These are phyloP conservation scores for Globisporangium megalacanthum DNA, from an alignment of 352 stramenopile genomes.

Conservation along the genomic window DNA sequence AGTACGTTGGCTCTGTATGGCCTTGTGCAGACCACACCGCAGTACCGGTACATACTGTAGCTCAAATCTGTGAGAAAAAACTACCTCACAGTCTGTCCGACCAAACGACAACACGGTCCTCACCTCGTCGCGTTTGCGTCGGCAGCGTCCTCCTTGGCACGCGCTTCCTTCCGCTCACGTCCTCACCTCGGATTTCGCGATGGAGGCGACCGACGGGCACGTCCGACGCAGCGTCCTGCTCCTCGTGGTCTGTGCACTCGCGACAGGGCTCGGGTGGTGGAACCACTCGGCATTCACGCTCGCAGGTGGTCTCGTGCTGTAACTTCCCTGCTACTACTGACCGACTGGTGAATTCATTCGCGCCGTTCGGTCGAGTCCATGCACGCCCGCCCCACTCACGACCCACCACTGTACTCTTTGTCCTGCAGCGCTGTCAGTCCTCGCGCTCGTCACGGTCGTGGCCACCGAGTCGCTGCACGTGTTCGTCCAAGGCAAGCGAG, in stretches of 20 bases:
- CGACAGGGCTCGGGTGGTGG: not conserved
- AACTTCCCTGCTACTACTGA: too few relatives aligned
- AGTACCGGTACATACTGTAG: too few relatives aligned
- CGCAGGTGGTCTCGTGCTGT: not conserved
- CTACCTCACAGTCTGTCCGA: too few relatives aligned
- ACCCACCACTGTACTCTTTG: not conserved
- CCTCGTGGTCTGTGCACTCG: not conserved
- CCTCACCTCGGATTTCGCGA: not conserved
- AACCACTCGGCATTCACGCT: constrained; percentile 1
- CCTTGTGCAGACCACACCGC: too few relatives aligned
- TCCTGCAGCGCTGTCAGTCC: constrained; percentile 37
- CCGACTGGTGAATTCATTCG: too few relatives aligned
- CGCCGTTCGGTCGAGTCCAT: too few relatives aligned
- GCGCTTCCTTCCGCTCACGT: too few relatives aligned
- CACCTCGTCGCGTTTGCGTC: not conserved
- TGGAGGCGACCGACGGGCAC: not conserved
- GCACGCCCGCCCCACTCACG: too few relatives aligned
- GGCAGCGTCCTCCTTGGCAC: too few relatives aligned
- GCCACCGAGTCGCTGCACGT: constrained; percentile 25
- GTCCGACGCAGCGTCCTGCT: constrained; percentile 4
- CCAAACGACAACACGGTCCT: too few relatives aligned
- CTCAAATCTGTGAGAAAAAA: too few relatives aligned
- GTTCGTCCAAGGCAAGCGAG: constrained; percentile 8
- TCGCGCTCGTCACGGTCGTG: constrained; percentile 49
- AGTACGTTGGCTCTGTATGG: too few relatives aligned